A percentile compares a stretch with the other conserved stretches of the same genome.
Conservation (phyloP, 139 green algal genomes). For the Dunaliella primolecta region DNA sequence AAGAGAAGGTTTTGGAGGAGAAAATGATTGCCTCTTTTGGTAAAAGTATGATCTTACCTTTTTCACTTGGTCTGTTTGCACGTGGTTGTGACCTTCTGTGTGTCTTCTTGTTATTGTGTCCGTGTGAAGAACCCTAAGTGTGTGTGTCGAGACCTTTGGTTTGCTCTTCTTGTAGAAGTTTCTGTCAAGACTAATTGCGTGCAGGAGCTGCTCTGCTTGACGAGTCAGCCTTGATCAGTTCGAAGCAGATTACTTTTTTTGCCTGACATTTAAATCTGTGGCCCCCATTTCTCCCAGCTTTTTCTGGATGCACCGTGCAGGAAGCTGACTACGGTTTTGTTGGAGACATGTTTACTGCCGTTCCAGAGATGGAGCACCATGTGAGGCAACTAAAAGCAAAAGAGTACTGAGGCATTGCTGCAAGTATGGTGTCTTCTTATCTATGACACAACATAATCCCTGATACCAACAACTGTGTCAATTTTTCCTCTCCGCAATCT, state of each 20-base stretch:
- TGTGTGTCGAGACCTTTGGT: too few relatives aligned
- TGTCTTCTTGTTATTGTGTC: not conserved
- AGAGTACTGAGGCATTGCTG: too few relatives aligned
- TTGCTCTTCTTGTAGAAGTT: too few relatives aligned
- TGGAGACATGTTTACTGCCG: conserved; percentile 74
- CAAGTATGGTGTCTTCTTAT: too few relatives aligned
- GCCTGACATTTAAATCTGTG: too few relatives aligned
- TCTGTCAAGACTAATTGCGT: not conserved
- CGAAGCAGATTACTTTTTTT: not conserved
- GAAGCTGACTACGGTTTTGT: conserved; percentile 87
- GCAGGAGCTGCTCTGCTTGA: not conserved
- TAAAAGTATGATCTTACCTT: not conserved
- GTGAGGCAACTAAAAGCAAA: conserved; percentile 34
- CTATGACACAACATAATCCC: too few relatives aligned
- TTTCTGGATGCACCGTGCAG: conserved; percentile 35
- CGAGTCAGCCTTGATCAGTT: not conserved
- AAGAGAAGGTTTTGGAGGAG: not conserved
- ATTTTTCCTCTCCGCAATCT: too few relatives aligned
- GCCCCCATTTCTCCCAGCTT: not conserved
- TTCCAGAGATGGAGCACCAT: conserved; percentile 71
- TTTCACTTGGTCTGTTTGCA: not conserved
- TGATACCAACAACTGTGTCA: too few relatives aligned
- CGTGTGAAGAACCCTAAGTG: not conserved
- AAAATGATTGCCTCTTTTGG: not conserved
- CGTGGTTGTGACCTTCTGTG: not conserved